A percentile compares a stretch with the other conserved stretches of the same genome.
Conservation (phyloP, 768 basidiomycete genomes). For the Rhizopogon salebrosus region DNA sequence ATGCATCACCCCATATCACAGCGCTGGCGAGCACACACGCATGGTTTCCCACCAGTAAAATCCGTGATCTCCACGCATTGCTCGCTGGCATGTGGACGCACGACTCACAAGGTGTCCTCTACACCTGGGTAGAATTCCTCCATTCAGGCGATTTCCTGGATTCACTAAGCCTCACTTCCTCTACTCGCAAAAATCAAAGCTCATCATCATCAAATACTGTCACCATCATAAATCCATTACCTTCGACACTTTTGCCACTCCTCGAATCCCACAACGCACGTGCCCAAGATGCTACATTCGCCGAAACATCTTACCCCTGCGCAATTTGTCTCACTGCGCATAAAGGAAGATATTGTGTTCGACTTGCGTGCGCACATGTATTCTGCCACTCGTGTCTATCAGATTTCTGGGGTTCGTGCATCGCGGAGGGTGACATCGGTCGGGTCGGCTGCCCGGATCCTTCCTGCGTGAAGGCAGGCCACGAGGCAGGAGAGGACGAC, state of each 20-base stretch:
- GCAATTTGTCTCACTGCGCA: constrained; percentile 68
- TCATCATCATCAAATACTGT: not conserved
- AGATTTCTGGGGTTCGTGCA: constrained; percentile 80
- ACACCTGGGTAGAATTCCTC: constrained; percentile 68
- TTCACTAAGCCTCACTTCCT: constrained; percentile 27
- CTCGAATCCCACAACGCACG: constrained; percentile 46
- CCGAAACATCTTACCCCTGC: constrained; percentile 62
- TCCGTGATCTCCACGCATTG: constrained; percentile 30
- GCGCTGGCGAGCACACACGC: constrained; percentile 51
- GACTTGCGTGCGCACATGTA: constrained; percentile 68
- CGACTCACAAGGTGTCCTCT: constrained; percentile 54
- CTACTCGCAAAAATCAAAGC: constrained; percentile 6
- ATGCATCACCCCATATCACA: constrained; percentile 46
- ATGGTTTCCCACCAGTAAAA: constrained; percentile 45
- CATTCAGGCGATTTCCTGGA: constrained; percentile 61
- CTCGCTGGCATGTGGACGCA: constrained; percentile 56
- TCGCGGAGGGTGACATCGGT: constrained; percentile 72
- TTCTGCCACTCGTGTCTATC: constrained; percentile 80
- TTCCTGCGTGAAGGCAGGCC: constrained; percentile 60
- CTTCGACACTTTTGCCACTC: constrained; percentile 43
- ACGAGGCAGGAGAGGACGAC: constrained; percentile 65
- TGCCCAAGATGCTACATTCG: constrained; percentile 49
- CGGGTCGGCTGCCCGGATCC: constrained; percentile 80
- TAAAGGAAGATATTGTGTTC: constrained; percentile 73
- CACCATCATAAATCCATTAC: constrained; percentile 56